Evolutionary conservation across 2,329 filamentous ascomycete genomes (phyloP), one percentile per base, ranked within the genome.

Genomic region (Balansia obtecta): DNA sequence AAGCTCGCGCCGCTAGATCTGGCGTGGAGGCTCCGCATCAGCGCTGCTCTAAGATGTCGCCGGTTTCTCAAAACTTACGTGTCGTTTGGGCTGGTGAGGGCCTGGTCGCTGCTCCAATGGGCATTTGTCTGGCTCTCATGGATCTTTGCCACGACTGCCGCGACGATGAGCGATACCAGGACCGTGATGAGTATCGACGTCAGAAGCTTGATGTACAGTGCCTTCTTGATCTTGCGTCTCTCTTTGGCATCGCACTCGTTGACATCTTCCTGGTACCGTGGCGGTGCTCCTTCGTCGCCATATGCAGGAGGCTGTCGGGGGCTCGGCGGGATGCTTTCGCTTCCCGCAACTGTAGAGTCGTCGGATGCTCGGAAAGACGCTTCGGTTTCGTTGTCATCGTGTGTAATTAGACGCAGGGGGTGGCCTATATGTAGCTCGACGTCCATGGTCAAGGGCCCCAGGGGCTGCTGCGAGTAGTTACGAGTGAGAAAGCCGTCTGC

Each of bases 161-260:
- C 59, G 2, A 60, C 56, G 13, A 60, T 52, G 7, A 62, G 50
- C 0, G 56, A 54, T 3, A 61, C 58, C 8, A 62, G 49, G 5
- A 58, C 54, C 4, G 55, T 51, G 47, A 60, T 53, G 32, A 62
- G 58, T 3, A 60, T 52, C 5, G 57, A 59, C 2, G 59, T 50
- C 40, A 57, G 20, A 18, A 62, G 52, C 18, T 56, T 49, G 22
- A 60, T 50, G 20, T 56, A 50, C 10, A 57, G 44, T 4, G 52
- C 56, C 18, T 52, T 58, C 18, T 50, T 54, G n/a, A 48, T 37
- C 37, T 53, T 52, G 18, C 53, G 50, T 27, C 47, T 53, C 2
- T 50, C 45, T 34, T 55, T 55, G 20, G 30, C 40, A 16, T 51
- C 50, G 3, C 48, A 40, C 27, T 45, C 15, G 5, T 46, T 44